A percentile compares a stretch with the other conserved stretches of the same genome.
phyloP scores from a whole-genome alignment of 73 alveolate genomes.

The Paramecium bursaria region DNA sequence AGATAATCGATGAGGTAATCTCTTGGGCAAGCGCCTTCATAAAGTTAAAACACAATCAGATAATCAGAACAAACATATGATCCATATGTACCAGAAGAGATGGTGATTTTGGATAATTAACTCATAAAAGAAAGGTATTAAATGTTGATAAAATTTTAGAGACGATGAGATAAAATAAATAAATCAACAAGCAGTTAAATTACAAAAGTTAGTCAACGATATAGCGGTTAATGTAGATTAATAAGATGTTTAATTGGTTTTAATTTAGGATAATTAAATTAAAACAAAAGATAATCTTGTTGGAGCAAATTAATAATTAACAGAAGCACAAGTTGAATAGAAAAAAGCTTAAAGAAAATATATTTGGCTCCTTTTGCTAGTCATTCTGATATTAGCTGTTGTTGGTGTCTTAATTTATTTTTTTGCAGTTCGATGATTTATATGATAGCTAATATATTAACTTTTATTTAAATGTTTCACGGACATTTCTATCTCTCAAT shows the following conservation, averaged over 20 bases:
- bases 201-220: not conserved
- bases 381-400: not conserved
- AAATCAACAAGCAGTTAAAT: not conserved
- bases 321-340: not conserved
- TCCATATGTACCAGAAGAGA: not conserved
- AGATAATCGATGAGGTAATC: not conserved
- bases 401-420: not conserved
- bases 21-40: not conserved
- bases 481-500: too few relatives aligned
- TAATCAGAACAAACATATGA: not conserved
- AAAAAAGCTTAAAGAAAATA: not conserved
- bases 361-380: not conserved
- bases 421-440: too few relatives aligned
- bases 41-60: too few relatives aligned
- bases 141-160: not conserved
- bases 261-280: not conserved
- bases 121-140: too few relatives aligned
- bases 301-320: not conserved
- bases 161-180: not conserved
- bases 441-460: too few relatives aligned
- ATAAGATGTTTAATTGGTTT: not conserved
- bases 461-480: too few relatives aligned
- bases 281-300: not conserved
- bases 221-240: not conserved
- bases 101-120: not conserved